These are phyloP conservation scores for Parmelia sp. DNA, from an alignment of 495 filamentous ascomycete genomes.

Conservation along the genomic window DNA sequence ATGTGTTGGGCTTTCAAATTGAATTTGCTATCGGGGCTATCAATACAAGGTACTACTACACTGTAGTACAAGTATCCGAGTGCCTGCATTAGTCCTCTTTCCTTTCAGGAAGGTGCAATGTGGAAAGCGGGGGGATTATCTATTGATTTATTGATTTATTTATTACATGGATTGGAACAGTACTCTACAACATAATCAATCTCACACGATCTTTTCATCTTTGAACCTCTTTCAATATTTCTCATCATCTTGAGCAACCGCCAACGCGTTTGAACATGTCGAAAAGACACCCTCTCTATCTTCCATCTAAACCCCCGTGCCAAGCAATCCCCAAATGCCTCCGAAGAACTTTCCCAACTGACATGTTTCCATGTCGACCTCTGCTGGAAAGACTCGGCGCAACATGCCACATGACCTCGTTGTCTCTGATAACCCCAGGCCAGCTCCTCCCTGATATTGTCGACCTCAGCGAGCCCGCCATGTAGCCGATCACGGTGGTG, in stretches of 20 bases:
- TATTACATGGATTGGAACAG: too few relatives aligned
- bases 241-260: background rate
- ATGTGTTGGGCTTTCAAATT: background rate
- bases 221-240: background rate
- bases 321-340: background rate
- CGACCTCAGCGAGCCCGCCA: background rate
- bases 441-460: background rate
- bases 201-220: too few relatives aligned
- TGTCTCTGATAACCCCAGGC: background rate
- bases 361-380: background rate
- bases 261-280: too few relatives aligned
- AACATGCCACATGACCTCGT: background rate
- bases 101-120: background rate
- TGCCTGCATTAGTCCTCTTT: background rate
- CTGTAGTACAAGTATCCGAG: too few relatives aligned
- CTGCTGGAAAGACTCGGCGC: background rate
- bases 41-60: too few relatives aligned
- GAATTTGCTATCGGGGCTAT: conserved; percentile 9
- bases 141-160: too few relatives aligned
- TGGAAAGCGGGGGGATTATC: background rate
- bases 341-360: background rate
- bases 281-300: too few relatives aligned
- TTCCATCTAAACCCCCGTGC: too few relatives aligned
- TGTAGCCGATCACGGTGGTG: background rate
- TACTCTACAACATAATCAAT: too few relatives aligned